Evolutionary conservation across 768 basidiomycete species (phyloP), one percentile per base, ranked within the genome.

Genomic region (Lentinula sp.): DNA sequence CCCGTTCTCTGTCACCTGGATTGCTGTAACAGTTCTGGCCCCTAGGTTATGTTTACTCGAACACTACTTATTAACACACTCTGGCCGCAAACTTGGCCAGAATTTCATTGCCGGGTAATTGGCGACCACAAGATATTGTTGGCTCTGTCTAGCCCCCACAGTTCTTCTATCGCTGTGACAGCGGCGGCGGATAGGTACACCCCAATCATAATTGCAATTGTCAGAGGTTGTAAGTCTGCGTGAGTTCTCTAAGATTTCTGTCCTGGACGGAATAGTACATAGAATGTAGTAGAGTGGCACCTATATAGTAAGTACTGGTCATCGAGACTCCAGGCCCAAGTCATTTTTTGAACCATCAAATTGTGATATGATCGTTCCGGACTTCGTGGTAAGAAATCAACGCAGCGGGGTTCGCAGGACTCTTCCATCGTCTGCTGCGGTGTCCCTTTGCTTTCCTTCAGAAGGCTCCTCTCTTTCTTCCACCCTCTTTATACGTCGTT

Each of bases 401-500:
- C 16, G 46, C 21, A 21, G 46, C 46, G 40, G 21, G 56, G 28
- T 46, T 57, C 56, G 34, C 40, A 40, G 40, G 31, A 31, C 23
- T 18, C 43, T 34, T 31, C 39, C 48, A 50, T 51, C 46, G 48
- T 42, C 11, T 60, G 9, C 48, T 60, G 50, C 48, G 61, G 55
- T 65, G 63, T 65, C 54, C 57, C 62, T 62, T 62, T 63, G 66
- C 61, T 56, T 67, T 66, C 35, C 49, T 63, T 48, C 16, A 23
- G 21, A 48, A 48, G 18, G 11, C 39, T 45, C 5, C 28, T 21
- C 40, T 56, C 28, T 28, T 18, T 56, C 32, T 32, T 28, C 60
- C 51, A 61, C 66, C 62, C 61, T 68, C 43, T 8, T 59, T 50
- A 39, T 63, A 65, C 68, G 65, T 64, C 69, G 53, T 63, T 70